phyloP scores from a whole-genome alignment of 371 early-diverging fungal species.

The Conidiobolus coronatus region DNA sequence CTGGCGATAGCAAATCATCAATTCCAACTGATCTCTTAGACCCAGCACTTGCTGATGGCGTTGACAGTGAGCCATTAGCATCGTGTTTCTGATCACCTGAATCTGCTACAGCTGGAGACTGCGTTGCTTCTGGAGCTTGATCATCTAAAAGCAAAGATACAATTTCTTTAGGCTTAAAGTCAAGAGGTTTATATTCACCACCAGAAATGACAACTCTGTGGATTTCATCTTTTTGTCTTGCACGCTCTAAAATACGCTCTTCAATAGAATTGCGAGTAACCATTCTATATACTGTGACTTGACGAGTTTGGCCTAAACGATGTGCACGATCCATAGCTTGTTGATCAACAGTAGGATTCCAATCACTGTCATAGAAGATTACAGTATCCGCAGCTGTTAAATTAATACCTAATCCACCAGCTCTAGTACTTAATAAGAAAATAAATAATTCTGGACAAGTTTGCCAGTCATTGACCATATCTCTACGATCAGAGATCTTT shows the following conservation, averaged over 20 bases:
- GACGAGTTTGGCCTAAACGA: slow-evolving; percentile 89
- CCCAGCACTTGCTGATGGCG: too few species aligned
- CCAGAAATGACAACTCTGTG: slow-evolving; percentile 94
- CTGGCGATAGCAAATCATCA: too few species aligned
- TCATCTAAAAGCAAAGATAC: slow-evolving; percentile 64
- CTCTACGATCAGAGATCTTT: slow-evolving; percentile 74
- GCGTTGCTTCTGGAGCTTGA: slow-evolving; percentile 16
- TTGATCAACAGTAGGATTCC: slow-evolving; percentile 96
- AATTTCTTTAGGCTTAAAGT: slow-evolving; percentile 71
- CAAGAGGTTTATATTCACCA: slow-evolving; percentile 61
- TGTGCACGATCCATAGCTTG: slow-evolving; percentile 98
- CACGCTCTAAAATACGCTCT: slow-evolving; percentile 71
- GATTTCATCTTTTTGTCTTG: slow-evolving; percentile 87
- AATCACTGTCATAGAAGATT: slow-evolving; percentile 97
- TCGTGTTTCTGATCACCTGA: too few species aligned
- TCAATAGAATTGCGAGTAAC: slow-evolving; percentile 83
- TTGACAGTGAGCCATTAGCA: too few species aligned
- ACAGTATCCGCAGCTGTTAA: slow-evolving; percentile 98
- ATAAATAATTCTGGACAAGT: slow-evolving; percentile 79
- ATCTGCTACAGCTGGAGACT: too few species aligned
- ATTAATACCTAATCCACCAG: slow-evolving; percentile 98
- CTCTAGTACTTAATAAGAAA: slow-evolving; percentile 93
- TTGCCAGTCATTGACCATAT: slow-evolving; percentile 86
- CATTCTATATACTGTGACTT: slow-evolving; percentile 85
- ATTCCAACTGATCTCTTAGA: too few species aligned